Conservation (phyloP, 768 basidiomycete genomes). For the Holtermanniella nyarrowii region DNA sequence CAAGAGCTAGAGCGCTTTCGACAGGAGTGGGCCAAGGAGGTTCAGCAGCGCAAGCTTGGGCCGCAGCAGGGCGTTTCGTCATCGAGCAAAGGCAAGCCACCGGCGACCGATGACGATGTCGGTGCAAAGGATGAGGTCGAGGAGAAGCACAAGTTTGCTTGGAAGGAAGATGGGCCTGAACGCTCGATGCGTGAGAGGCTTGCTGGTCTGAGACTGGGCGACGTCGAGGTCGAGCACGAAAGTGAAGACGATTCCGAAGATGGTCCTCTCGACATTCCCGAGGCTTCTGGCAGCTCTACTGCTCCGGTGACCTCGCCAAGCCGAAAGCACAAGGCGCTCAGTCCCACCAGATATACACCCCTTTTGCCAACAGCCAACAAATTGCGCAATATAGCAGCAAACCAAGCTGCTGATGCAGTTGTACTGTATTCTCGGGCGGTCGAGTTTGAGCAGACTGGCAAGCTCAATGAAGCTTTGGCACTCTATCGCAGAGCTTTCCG, state of each 20-base stretch:
- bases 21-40: slow-evolving; percentile 25
- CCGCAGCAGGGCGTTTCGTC: background rate
- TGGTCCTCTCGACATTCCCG: background rate
- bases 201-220: background rate
- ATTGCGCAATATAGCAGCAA: background rate
- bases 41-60: background rate
- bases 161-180: background rate
- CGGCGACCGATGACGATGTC: background rate
- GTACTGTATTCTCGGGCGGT: slow-evolving; percentile 62
- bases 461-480: slow-evolving; percentile 62
- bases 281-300: background rate
- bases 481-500: slow-evolving; percentile 75
- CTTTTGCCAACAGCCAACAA: background rate
- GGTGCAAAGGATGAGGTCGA: background rate
- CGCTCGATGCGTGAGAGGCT: background rate
- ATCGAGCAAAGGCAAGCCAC: background rate
- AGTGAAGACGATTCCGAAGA: background rate
- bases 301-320: background rate
- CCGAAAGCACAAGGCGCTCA: slow-evolving; percentile 2
- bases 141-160: background rate
- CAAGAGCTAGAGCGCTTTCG: slow-evolving; percentile 28
- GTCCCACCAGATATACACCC: background rate
- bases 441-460: slow-evolving; percentile 59
- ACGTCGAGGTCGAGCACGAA: background rate
- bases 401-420: slow-evolving; percentile 15